These are phyloP conservation scores for Schrenkiella parvula DNA, from an alignment of 345 rosid genomes.

Conservation along the genomic window DNA sequence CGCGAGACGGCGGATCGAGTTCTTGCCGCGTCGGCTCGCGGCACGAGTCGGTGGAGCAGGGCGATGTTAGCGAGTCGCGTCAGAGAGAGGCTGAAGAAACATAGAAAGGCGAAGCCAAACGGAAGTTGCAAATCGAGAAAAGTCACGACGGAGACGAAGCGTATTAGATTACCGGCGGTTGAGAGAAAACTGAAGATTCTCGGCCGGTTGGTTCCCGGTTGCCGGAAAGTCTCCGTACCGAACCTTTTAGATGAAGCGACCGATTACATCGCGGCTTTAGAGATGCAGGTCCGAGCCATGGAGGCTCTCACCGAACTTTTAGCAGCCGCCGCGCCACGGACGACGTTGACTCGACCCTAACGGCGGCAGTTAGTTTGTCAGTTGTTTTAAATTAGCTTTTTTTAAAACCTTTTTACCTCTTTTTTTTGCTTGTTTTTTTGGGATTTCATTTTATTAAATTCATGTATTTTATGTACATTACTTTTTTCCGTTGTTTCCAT, in stretches of 20 bases:
- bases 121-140: constrained; percentile 33
- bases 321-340: constrained; percentile 9
- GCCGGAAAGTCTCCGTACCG: constrained; percentile 54
- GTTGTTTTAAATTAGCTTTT: constrained; percentile 18
- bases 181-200: constrained; percentile 49
- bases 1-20: constrained; percentile 57
- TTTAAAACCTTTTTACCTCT: constrained; percentile 12
- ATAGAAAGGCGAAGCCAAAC: constrained; percentile 42
- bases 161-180: constrained; percentile 44
- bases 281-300: constrained; percentile 95
- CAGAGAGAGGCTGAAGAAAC: constrained; percentile 38
- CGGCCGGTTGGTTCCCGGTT: constrained; percentile 82
- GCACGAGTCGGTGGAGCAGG: constrained; percentile 67
- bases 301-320: constrained; percentile 48
- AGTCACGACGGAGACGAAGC: constrained; percentile 15
- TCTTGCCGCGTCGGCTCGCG: constrained; percentile 61
- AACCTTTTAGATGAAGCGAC: constrained; percentile 70
- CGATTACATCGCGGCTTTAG: constrained; percentile 86
- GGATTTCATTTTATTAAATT: constrained; percentile 11
- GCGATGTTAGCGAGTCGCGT: constrained; percentile 53
- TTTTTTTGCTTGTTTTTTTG: not conserved
- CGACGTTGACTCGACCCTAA: constrained; percentile 27
- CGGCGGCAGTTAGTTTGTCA: constrained; percentile 27
- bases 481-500: not conserved
- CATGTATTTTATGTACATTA: constrained; percentile 25